phyloP scores from a whole-genome alignment of 768 basidiomycete species.

The Leccinum pellstonianum region DNA sequence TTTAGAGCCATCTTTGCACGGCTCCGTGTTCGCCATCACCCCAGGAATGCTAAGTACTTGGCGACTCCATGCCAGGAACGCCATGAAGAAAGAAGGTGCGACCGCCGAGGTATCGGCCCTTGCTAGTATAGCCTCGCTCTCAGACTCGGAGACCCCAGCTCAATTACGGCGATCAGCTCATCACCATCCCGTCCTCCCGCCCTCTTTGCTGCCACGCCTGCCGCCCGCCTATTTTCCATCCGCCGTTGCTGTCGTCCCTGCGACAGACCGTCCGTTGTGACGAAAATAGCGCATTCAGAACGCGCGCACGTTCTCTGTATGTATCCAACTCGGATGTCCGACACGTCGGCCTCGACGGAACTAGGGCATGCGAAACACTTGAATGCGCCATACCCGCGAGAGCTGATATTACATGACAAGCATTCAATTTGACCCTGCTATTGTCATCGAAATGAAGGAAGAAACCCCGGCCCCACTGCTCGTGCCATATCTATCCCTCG shows the following conservation, averaged over 20 bases:
- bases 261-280: not conserved
- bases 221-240: not conserved
- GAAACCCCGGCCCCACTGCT: constrained; percentile 12
- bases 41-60: constrained; percentile 13
- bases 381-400: constrained; percentile 1
- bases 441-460: constrained; percentile 14
- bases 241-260: not conserved
- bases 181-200: not conserved
- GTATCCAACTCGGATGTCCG: not conserved
- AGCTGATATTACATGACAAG: constrained; percentile 1
- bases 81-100: constrained; percentile 9
- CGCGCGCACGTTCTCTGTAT: not conserved
- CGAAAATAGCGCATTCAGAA: not conserved
- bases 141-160: constrained; percentile 3
- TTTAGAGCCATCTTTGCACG: not conserved
- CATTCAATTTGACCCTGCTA: constrained; percentile 1
- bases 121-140: constrained; percentile 8
- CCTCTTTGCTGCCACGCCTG: constrained; percentile 3
- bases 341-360: not conserved
- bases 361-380: constrained; percentile 4
- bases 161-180: constrained; percentile 12
- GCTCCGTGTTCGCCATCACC: constrained; percentile 7
- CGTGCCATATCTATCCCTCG: constrained; percentile 7
- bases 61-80: constrained; percentile 7
- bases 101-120: constrained; percentile 14